These are phyloP conservation scores for Colletotrichum costaricense DNA, from an alignment of 2,329 filamentous ascomycete genomes.

Conservation along the genomic window DNA sequence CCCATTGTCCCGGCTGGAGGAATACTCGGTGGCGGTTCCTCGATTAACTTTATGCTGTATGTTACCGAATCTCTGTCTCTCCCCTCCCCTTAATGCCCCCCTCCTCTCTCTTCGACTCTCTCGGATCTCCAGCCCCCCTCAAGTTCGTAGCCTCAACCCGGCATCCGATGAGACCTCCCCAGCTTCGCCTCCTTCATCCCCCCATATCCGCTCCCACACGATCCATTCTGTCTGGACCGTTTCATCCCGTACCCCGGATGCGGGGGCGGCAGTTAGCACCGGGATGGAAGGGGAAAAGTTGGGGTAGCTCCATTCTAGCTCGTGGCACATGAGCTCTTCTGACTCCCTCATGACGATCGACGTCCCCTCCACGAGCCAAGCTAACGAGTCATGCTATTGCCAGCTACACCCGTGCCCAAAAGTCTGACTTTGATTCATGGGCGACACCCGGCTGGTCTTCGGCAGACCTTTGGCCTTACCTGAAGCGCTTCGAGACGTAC, in stretches of 20 bases:
- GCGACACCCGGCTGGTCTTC: conserved; percentile 62
- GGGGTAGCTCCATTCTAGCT: not conserved
- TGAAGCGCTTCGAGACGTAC: conserved; percentile 53
- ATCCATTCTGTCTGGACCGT: not conserved
- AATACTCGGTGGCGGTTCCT: conserved; percentile 63
- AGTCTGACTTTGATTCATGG: conserved; percentile 63
- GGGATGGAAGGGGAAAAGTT: not conserved
- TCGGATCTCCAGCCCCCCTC: not conserved
- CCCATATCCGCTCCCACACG: not conserved
- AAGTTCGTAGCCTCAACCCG: not conserved
- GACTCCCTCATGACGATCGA: not conserved
- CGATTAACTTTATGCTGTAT: conserved; percentile 58
- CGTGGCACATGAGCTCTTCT: not conserved
- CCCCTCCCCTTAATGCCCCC: not conserved
- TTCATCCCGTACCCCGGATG: not conserved
- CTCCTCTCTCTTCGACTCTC: not conserved
- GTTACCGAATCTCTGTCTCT: not conserved
- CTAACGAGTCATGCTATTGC: conserved; percentile 9
- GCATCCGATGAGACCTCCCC: not conserved
- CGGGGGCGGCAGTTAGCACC: not conserved
- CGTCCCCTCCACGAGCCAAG: not conserved
- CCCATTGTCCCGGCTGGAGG: conserved; percentile 53
- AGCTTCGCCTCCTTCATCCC: not conserved
- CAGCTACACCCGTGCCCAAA: conserved; percentile 57
- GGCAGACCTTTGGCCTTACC: conserved; percentile 61